phyloP scores from a whole-genome alignment of 345 rosid species.

The Reutealis trisperma region DNA sequence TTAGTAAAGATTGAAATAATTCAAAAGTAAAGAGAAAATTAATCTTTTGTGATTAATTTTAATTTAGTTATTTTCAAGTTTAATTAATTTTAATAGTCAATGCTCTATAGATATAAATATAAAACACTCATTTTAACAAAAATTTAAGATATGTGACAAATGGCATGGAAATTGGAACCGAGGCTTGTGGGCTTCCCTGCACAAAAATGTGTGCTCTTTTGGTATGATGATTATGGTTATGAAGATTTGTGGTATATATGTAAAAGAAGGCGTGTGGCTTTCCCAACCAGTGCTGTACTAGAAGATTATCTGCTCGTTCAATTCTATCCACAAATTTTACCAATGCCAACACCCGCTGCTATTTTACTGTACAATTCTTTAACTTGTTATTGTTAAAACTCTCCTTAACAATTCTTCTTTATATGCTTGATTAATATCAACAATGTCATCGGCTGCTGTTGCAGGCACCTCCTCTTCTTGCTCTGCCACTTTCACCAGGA shows the following conservation, averaged over 20 bases:
- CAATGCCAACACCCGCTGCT: neutral
- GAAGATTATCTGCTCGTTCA: constrained; percentile 18
- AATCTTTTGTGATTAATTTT: too few species aligned
- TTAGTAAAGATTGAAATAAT: too few species aligned
- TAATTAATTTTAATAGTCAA: too few species aligned
- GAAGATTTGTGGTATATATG: neutral
- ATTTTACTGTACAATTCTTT: neutral
- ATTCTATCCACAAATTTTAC: constrained; percentile 10
- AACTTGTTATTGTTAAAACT: neutral
- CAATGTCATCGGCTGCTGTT: constrained; percentile 39
- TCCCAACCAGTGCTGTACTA: neutral
- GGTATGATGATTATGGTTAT: too few species aligned
- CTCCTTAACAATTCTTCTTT: neutral
- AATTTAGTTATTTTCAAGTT: too few species aligned
- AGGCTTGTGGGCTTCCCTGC: too few species aligned
- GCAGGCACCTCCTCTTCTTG: constrained; percentile 44
- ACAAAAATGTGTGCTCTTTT: too few species aligned
- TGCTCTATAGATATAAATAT: too few species aligned
- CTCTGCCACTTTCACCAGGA: constrained; percentile 33
- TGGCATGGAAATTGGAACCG: too few species aligned
- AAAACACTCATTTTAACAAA: too few species aligned
- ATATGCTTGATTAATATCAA: neutral
- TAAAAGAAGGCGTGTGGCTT: constrained; percentile 5
- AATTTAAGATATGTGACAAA: too few species aligned
- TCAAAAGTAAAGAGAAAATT: too few species aligned